phyloP scores from a whole-genome alignment of 257 asterid genomes.

The Nicotiana attenuata region DNA sequence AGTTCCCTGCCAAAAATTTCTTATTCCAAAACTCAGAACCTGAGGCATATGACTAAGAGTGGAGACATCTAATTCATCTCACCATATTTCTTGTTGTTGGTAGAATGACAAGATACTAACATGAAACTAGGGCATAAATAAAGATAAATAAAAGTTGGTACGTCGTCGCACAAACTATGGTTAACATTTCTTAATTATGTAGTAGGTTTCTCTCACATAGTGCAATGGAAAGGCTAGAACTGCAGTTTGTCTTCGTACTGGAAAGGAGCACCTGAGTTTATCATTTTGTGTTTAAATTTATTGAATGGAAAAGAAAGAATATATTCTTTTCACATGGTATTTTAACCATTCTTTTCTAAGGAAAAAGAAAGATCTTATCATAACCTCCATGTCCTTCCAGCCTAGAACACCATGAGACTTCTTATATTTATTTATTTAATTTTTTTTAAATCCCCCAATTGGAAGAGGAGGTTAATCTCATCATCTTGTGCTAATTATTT shows the following conservation, averaged over 20 bases:
- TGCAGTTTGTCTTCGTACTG: neutral
- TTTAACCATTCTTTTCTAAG: neutral
- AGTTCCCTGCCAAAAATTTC: accelerated
- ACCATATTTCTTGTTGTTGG: neutral
- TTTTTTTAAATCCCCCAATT: too few species aligned
- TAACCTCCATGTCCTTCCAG: neutral
- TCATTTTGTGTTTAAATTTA: neutral
- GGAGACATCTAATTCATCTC: accelerated
- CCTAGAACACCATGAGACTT: neutral
- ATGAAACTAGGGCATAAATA: neutral
- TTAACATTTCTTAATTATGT: neutral
- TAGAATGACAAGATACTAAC: neutral
- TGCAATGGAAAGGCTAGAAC: neutral
- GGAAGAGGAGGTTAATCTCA: too few species aligned
- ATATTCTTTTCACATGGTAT: neutral
- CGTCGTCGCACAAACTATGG: neutral
- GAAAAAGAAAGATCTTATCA: neutral
- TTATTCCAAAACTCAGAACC: neutral
- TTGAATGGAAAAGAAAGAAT: neutral
- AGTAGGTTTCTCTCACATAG: neutral
- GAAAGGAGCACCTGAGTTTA: neutral
- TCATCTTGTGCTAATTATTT: too few species aligned
- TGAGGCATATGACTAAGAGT: too few species aligned
- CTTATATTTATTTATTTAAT: too few species aligned
- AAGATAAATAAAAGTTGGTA: neutral